phyloP scores from a whole-genome alignment of 305 asterid genomes.

The Fraxinus floribunda region DNA sequence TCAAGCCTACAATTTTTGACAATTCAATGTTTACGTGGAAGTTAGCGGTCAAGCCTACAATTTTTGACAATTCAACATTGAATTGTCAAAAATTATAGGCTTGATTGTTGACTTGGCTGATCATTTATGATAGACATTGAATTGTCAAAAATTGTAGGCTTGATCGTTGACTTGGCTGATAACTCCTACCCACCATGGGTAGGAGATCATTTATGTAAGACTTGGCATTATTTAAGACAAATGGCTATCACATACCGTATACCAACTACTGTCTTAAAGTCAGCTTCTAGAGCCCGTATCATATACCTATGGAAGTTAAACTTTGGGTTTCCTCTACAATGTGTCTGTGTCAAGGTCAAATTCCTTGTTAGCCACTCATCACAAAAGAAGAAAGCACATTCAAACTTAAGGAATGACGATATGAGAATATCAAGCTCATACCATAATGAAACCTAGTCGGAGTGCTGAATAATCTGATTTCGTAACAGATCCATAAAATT shows the following conservation, averaged over 20 bases:
- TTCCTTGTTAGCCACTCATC: conserved; percentile 13
- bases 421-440: conserved; percentile 14
- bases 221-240: neutral
- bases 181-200: neutral
- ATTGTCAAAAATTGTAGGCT: neutral
- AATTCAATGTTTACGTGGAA: too few species aligned
- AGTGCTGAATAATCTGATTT: conserved; percentile 87
- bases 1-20: too few species aligned
- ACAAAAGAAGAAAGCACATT: conserved; percentile 22
- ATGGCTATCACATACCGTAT: conserved; percentile 48
- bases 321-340: conserved; percentile 82
- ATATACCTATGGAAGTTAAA: conserved; percentile 95
- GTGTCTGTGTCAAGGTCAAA: conserved; percentile 52
- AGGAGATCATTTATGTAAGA: neutral
- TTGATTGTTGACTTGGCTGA: too few species aligned
- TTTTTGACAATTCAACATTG: too few species aligned
- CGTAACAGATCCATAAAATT: conserved; percentile 89
- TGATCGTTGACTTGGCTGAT: too few species aligned
- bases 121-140: too few species aligned
- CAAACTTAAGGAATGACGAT: neutral
- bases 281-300: conserved; percentile 89
- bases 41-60: too few species aligned
- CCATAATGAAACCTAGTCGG: conserved; percentile 90
- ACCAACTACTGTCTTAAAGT: conserved; percentile 84
- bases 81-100: neutral